Percentiles rank a stretch among this genome's conserved stretches.
Evolutionary conservation across 2,329 filamentous ascomycete genomes (phyloP).

Genomic region (Aspergillus ochraceoroseus): DNA sequence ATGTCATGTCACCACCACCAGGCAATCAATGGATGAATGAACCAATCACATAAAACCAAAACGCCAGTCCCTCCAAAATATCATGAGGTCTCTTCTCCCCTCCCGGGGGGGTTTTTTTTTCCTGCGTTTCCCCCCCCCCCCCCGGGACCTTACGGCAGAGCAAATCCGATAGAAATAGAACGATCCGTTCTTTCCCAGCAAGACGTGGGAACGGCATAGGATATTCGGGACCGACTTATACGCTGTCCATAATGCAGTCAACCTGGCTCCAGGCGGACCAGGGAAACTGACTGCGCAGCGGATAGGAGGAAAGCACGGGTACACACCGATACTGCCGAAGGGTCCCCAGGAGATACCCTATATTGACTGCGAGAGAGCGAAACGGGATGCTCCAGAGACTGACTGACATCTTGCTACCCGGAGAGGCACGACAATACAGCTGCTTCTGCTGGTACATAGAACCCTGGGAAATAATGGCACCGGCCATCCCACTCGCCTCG

Average conservation of each 20-base stretch:
- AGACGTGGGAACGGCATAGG: conserved; percentile 1
- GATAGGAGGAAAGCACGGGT: conserved; percentile 15
- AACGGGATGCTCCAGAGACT: background rate
- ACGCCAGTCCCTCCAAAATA: too few relatives aligned
- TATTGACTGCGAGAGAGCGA: background rate
- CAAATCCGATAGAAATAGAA: too few relatives aligned
- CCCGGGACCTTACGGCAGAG: too few relatives aligned
- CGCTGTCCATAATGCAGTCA: conserved; percentile 1
- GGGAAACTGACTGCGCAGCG: conserved; percentile 14
- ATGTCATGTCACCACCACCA: too few relatives aligned
- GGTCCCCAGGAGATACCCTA: background rate
- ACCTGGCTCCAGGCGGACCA: conserved; percentile 2
- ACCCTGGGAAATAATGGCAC: background rate
- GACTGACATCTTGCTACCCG: background rate
- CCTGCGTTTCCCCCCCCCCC: too few relatives aligned
- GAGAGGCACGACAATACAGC: background rate
- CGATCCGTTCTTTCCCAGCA: too few relatives aligned
- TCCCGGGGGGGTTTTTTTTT: too few relatives aligned
- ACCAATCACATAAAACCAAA: too few relatives aligned
- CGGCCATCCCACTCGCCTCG: background rate
- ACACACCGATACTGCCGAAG: conserved; percentile 5
- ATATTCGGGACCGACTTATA: background rate
- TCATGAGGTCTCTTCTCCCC: too few relatives aligned
- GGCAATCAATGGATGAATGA: too few relatives aligned
- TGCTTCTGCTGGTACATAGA: background rate